These are phyloP conservation scores for Cicer pinnatifidum DNA, from an alignment of 306 rosid genomes.

Conservation along the genomic window DNA sequence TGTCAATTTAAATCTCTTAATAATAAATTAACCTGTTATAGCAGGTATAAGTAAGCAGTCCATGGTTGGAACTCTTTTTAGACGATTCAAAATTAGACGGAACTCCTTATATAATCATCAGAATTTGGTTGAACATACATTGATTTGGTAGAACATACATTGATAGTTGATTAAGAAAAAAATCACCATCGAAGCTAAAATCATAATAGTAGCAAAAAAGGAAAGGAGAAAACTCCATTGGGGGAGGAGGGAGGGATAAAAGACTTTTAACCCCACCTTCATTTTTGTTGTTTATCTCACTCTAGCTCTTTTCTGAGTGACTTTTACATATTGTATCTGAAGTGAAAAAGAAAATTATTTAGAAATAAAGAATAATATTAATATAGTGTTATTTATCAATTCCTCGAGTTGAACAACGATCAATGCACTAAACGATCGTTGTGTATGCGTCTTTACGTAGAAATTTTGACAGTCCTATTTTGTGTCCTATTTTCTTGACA, in stretches of 20 bases:
- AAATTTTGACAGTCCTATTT: conserved; percentile 81
- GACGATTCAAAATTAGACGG: too few relatives aligned
- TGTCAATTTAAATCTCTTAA: too few relatives aligned
- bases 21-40: too few relatives aligned
- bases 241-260: not conserved
- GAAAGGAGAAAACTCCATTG: not conserved
- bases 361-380: conserved; percentile 16
- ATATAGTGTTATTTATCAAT: conserved; percentile 20
- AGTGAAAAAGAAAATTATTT: conserved; percentile 1
- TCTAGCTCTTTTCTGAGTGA: not conserved
- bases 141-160: not conserved
- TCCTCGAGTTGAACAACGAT: conserved; percentile 3
- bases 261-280: conserved; percentile 1
- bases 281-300: not conserved
- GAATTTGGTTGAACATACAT: conserved; percentile 3
- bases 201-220: not conserved
- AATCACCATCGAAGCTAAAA: conserved; percentile 16
- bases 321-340: conserved; percentile 22
- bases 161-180: not conserved
- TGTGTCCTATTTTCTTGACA: conserved; percentile 70
- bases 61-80: too few relatives aligned
- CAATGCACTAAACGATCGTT: conserved; percentile 27
- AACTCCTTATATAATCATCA: not conserved
- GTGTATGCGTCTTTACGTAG: conserved; percentile 39
- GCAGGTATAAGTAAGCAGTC: too few relatives aligned